Percentiles rank a stretch among this genome's conserved stretches.
Conservation (phyloP, 768 basidiomycete genomes). For the Calocera viscosa region DNA sequence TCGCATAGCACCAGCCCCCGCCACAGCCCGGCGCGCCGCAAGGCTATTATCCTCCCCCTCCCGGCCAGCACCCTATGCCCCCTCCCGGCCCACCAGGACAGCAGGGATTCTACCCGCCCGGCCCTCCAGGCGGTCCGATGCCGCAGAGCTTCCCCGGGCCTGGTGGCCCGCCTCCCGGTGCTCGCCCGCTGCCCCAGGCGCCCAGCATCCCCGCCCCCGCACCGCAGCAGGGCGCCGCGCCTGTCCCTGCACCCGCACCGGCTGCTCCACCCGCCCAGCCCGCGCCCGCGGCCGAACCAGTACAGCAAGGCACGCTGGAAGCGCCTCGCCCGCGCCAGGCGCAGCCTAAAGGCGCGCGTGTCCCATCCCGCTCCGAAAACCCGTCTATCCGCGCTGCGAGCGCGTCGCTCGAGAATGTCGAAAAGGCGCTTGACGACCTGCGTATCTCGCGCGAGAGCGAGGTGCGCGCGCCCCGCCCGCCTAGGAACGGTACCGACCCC, state of each 20-base stretch:
- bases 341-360: background rate
- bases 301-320: constrained; percentile 33
- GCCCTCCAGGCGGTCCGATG: background rate
- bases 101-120: background rate
- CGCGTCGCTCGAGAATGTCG: constrained; percentile 33
- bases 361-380: constrained; percentile 1
- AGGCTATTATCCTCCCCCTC: background rate
- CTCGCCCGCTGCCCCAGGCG: background rate
- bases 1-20: background rate
- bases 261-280: constrained; percentile 12
- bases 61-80: background rate
- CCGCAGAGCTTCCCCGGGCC: background rate
- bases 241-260: background rate
- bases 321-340: background rate
- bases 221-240: background rate
- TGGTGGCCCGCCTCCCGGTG: background rate
- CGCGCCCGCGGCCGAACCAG: constrained; percentile 21
- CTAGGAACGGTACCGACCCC: background rate
- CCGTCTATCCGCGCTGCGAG: constrained; percentile 14
- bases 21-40: background rate
- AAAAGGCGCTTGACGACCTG: constrained; percentile 43
- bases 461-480: background rate
- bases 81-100: background rate
- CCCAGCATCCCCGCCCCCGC: background rate
- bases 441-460: constrained; percentile 28